These are phyloP conservation scores for Jackrogersella minutella DNA, from an alignment of 495 filamentous ascomycete species.

Conservation along the genomic window DNA sequence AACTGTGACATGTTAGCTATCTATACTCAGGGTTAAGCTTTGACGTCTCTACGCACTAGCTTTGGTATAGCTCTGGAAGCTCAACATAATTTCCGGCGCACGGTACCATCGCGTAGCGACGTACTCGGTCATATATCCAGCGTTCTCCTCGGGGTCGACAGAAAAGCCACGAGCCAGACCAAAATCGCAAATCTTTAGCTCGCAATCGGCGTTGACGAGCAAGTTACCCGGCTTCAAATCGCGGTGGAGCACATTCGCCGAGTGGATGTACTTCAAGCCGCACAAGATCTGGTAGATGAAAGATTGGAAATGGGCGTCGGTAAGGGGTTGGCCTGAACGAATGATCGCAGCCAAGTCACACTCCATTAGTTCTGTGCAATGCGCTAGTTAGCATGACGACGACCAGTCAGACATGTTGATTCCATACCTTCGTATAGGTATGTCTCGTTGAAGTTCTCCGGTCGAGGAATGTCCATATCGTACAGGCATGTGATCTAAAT, in stretches of 20 bases:
- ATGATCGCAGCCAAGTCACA: slow-evolving; percentile 99
- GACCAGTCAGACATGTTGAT: neutral
- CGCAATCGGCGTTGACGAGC: slow-evolving; percentile 97
- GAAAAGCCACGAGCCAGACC: slow-evolving; percentile 95
- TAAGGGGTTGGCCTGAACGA: slow-evolving; percentile 92
- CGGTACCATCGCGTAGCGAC: slow-evolving; percentile 99
- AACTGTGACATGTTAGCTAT: slow-evolving; percentile 61
- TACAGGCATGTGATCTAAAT: slow-evolving; percentile 95
- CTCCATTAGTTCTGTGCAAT: slow-evolving; percentile 89
- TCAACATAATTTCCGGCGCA: slow-evolving; percentile 98
- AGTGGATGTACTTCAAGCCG: slow-evolving; percentile 98
- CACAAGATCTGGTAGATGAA: slow-evolving; percentile 96
- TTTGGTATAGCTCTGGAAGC: slow-evolving; percentile 99
- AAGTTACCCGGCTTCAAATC: slow-evolving; percentile 97
- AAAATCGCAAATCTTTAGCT: slow-evolving; percentile 99
- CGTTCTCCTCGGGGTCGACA: slow-evolving; percentile 96
- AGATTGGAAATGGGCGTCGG: slow-evolving; percentile 94
- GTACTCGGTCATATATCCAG: slow-evolving; percentile 99
- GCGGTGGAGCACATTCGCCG: slow-evolving; percentile 94
- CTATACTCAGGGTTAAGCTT: neutral
- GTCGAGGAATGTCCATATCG: slow-evolving; percentile 98
- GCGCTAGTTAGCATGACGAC: slow-evolving; percentile 4
- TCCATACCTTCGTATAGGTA: slow-evolving; percentile 94
- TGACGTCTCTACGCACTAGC: slow-evolving; percentile 73
- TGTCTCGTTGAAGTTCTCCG: slow-evolving; percentile 98